Base-by-base conservation (phyloP, 177 flowering plant species). In the Vitis hybrid region DNA sequence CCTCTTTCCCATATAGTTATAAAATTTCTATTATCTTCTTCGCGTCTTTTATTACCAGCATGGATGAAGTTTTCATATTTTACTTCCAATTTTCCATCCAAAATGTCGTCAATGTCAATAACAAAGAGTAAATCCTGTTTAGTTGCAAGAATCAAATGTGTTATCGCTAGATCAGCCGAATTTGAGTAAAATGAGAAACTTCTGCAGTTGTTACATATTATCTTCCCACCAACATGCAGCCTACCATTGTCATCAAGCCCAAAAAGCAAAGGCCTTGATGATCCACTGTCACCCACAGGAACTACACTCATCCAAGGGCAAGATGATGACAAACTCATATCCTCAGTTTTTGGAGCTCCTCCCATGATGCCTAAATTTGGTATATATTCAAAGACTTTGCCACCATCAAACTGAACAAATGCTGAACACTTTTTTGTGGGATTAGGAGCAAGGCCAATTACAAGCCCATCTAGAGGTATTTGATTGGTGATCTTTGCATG, bases 1-100 rank as follows among this genome's bases (percentile, higher is more conserved):
- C 97, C 95, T 79, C 86, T 88, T 84, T 95, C 99, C 99, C 98
- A 95, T 16, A 95, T 70, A 75, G 79, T 82, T 54, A 90, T 81
- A 32, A 56, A 84, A 60, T 81, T 80, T 16, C 64, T 80, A 60
- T 78, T 86, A 66, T 85, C 88, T 75, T 85, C 86, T 67, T 74
- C 87, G 66, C 65, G 78, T 70, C 74, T 76, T 65, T 71, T 91
- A 58, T 70, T 82, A 19, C 70, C 66, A 73, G 67, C 71, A 40
- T 75, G 81, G 14, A 83, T 56, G 61, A 85, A 84, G 64, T 85
- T 85, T 58, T 76, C 89, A 81, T 82, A 86, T 70, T 83, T 82
- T 21, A 61, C 68, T 12, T 83, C 91, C 30, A 81, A 21, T 56
- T 81, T 78, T 19, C 81, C 94, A 75, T 66, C 72, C 75, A 86